A percentile compares a stretch with the other conserved stretches of the same genome.
phyloP scores from a whole-genome alignment of 2,329 filamentous ascomycete genomes.

The Zymoseptoria crescenta region DNA sequence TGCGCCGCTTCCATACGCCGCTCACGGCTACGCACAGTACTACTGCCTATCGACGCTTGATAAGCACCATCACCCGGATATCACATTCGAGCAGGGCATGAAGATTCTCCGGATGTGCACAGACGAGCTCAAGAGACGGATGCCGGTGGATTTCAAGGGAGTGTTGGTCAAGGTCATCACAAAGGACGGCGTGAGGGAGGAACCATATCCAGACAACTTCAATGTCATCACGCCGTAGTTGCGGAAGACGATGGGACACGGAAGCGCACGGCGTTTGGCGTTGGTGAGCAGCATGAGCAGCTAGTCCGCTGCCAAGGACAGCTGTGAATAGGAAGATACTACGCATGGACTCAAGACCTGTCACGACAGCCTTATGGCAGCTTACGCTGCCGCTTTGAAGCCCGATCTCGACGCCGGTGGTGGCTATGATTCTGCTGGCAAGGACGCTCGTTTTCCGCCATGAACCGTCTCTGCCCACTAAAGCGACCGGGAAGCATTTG shows the following conservation, averaged over 20 bases:
- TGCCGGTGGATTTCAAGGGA: slow-evolving; percentile 98
- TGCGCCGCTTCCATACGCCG: slow-evolving; percentile 76
- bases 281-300: slow-evolving; percentile 7
- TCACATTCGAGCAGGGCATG: slow-evolving; percentile 78
- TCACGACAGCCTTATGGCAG: not conserved
- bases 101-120: slow-evolving; percentile 92
- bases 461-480: not conserved
- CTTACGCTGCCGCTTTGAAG: too few species aligned
- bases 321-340: not conserved
- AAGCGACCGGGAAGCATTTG: not conserved
- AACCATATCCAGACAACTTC: slow-evolving; percentile 66
- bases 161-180: slow-evolving; percentile 83
- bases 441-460: not conserved
- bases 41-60: slow-evolving; percentile 97
- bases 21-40: slow-evolving; percentile 98
- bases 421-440: too few species aligned
- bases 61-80: slow-evolving; percentile 97
- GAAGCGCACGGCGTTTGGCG: slow-evolving; percentile 18
- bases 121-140: slow-evolving; percentile 89
- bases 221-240: slow-evolving; percentile 26
- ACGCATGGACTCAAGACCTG: not conserved
- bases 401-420: too few species aligned
- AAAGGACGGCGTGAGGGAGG: slow-evolving; percentile 81
- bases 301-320: slow-evolving; percentile 2
- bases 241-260: not conserved